Evolutionary conservation across 1,139 yeast species (phyloP).

Genomic region (Nakaseomyces bracarensis): DNA sequence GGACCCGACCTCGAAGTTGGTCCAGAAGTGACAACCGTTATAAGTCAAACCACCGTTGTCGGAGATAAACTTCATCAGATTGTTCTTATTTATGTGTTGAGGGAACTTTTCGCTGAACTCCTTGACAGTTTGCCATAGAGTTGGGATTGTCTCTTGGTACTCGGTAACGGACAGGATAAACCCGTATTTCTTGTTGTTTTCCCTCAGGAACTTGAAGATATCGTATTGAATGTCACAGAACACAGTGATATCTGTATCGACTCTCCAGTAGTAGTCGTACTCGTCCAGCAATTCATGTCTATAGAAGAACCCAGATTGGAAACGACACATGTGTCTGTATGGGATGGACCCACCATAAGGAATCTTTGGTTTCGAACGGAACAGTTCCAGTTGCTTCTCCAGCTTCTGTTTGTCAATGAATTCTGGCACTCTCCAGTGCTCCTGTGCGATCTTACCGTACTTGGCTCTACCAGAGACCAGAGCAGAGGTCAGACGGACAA

Average conservation of each 20-base stretch:
- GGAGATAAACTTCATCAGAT: slow-evolving; percentile 64
- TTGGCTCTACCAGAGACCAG: slow-evolving; percentile 43
- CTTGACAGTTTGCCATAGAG: slow-evolving; percentile 74
- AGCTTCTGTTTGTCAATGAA: slow-evolving; percentile 51
- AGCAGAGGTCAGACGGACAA: slow-evolving; percentile 36
- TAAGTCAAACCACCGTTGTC: slow-evolving; percentile 59
- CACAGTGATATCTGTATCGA: slow-evolving; percentile 75
- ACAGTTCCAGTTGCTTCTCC: slow-evolving; percentile 26
- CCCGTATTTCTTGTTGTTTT: slow-evolving; percentile 63
- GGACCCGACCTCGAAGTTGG: slow-evolving; percentile 74
- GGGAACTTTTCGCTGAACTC: slow-evolving; percentile 59
- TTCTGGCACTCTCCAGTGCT: slow-evolving; percentile 50
- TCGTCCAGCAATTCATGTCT: slow-evolving; percentile 63
- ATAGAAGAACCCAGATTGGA: slow-evolving; percentile 83
- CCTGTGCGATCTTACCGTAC: slow-evolving; percentile 43
- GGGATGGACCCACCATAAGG: slow-evolving; percentile 58
- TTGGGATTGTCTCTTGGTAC: slow-evolving; percentile 68
- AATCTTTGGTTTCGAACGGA: slow-evolving; percentile 30
- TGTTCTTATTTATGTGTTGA: slow-evolving; percentile 54
- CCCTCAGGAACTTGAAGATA: slow-evolving; percentile 72
- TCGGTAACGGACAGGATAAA: slow-evolving; percentile 81
- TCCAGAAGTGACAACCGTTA: slow-evolving; percentile 83
- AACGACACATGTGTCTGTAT: slow-evolving; percentile 87
- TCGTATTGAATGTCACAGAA: slow-evolving; percentile 79
- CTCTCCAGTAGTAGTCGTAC: slow-evolving; percentile 89